Conservation (phyloP, 1,139 yeast genomes). For the Yamadazyma siamensis region DNA sequence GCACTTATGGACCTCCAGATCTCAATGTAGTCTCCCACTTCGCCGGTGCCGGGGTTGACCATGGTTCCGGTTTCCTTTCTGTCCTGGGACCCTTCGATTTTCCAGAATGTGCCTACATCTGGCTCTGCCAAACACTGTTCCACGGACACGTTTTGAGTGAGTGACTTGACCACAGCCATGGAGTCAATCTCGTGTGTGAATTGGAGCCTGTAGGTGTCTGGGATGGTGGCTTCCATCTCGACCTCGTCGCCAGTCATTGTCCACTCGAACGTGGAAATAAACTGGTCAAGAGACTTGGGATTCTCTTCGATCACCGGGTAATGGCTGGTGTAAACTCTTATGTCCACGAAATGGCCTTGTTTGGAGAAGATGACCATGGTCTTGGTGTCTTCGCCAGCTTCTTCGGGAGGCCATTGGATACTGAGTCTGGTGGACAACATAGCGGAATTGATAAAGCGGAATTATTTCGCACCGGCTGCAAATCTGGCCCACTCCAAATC, state of each 20-base stretch:
- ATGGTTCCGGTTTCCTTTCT: conserved; percentile 54
- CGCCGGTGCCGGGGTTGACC: conserved; percentile 46
- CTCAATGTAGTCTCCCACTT: conserved; percentile 47
- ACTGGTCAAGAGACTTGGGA: conserved; percentile 10
- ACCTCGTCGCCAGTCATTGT: conserved; percentile 39
- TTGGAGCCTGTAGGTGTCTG: conserved; percentile 25
- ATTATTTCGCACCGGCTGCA: no score
- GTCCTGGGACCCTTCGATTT: conserved; percentile 36
- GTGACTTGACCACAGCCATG: conserved; percentile 24
- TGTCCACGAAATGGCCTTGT: conserved; percentile 43
- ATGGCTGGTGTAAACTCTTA: conserved; percentile 23
- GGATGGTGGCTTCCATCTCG: conserved; percentile 15
- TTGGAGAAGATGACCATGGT: conserved; percentile 54
- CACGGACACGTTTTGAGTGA: conserved; percentile 19
- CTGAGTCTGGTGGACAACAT: conserved; percentile 44
- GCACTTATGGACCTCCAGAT: conserved; percentile 57
- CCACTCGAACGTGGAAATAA: conserved; percentile 33
- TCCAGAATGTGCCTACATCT: conserved; percentile 47
- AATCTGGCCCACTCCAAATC: no score
- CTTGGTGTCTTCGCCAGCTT: conserved; percentile 42
- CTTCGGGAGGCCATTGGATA: conserved; percentile 51
- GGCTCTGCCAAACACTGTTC: conserved; percentile 24
- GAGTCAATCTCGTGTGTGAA: conserved; percentile 48
- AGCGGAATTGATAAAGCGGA: conserved; percentile 2
- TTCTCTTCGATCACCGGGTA: conserved; percentile 20